Percentiles rank a stretch among this genome's conserved stretches.
phyloP scores from a whole-genome alignment of 2,329 filamentous ascomycete species.

The Plenodomus biglobosus region DNA sequence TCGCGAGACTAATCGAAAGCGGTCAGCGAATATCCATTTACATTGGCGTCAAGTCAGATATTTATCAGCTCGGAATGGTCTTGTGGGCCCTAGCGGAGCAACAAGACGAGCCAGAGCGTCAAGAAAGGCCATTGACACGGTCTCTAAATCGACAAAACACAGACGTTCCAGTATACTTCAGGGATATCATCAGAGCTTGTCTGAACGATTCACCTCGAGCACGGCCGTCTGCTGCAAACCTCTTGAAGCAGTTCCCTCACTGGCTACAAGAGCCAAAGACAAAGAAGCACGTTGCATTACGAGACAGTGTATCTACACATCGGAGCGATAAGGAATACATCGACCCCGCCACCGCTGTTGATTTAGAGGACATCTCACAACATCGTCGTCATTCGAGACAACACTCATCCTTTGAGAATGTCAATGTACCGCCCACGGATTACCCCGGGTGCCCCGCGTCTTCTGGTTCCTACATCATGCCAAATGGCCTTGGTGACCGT shows the following conservation, averaged over 20 bases:
- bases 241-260: constrained; percentile 55
- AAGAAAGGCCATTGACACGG: constrained; percentile 64
- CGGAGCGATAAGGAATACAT: constrained; percentile 52
- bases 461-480: constrained; percentile 48
- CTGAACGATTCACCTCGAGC: constrained; percentile 72
- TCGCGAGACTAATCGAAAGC: constrained; percentile 79
- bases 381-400: constrained; percentile 28
- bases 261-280: constrained; percentile 10
- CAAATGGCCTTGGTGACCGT: constrained; percentile 24
- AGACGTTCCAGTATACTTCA: constrained; percentile 76
- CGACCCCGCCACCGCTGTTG: constrained; percentile 49
- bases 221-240: constrained; percentile 70
- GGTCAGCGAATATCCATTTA: constrained; percentile 94
- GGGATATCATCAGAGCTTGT: constrained; percentile 73
- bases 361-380: constrained; percentile 48
- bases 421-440: constrained; percentile 44
- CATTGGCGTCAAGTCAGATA: constrained; percentile 95
- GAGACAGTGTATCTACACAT: constrained; percentile 45
- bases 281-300: constrained; percentile 19
- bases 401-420: constrained; percentile 36
- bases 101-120: constrained; percentile 84
- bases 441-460: constrained; percentile 51
- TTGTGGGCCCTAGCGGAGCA: constrained; percentile 87
- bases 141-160: constrained; percentile 38
- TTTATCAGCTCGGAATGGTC: constrained; percentile 96